Evolutionary conservation across 768 basidiomycete species (phyloP).

Genomic region (Nevesoporus exiguus): DNA sequence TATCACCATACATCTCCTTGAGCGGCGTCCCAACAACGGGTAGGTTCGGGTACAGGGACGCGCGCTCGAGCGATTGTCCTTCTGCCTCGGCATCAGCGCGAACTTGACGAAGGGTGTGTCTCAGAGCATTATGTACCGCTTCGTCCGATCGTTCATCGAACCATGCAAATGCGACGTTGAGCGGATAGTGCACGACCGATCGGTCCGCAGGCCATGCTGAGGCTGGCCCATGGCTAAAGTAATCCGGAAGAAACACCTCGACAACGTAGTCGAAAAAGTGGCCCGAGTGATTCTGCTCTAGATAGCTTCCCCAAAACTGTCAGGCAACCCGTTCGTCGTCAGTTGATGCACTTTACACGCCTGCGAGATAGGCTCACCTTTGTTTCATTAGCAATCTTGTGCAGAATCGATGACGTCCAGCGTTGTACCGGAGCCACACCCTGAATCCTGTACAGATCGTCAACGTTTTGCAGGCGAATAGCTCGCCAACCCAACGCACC

Average conservation of each 20-base stretch:
- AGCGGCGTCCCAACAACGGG: background rate
- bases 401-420: background rate
- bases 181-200: background rate
- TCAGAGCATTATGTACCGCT: background rate
- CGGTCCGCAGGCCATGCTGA: background rate
- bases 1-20: background rate
- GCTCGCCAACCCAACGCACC: background rate
- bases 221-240: background rate
- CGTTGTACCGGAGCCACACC: background rate
- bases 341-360: background rate
- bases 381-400: background rate
- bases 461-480: background rate
- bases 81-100: background rate
- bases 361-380: background rate
- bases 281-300: background rate
- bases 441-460: background rate
- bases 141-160: background rate
- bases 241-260: background rate
- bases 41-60: background rate
- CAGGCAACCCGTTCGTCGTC: background rate
- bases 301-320: background rate
- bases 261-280: background rate
- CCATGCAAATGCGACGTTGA: background rate
- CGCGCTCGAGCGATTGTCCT: background rate
- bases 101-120: background rate